phyloP scores from a whole-genome alignment of 2,329 filamentous ascomycete genomes.

The Emydomyces testavorans region DNA sequence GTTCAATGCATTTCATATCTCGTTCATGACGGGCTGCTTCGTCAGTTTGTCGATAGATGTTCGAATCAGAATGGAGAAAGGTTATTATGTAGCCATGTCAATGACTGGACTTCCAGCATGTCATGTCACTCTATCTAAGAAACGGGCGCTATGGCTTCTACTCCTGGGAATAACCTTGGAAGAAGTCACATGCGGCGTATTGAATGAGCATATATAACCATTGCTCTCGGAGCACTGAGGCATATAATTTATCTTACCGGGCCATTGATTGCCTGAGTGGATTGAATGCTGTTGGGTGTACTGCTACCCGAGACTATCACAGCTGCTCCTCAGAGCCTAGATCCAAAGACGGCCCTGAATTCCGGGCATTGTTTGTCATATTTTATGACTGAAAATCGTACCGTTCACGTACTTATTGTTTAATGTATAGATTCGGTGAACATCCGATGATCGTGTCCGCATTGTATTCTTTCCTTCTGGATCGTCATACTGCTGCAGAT shows the following conservation, averaged over 20 bases:
- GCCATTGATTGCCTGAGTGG: background rate
- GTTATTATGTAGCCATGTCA: conserved; percentile 28
- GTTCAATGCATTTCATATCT: conserved; percentile 11
- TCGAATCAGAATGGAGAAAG: conserved; percentile 27
- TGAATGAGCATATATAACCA: conserved; percentile 5
- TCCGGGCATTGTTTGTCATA: background rate
- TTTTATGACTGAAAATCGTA: background rate
- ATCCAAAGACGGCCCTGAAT: background rate
- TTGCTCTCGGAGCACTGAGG: conserved; percentile 1
- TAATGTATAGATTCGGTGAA: conserved; percentile 37
- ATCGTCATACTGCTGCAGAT: conserved; percentile 40
- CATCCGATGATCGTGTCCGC: conserved; percentile 38
- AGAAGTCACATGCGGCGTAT: background rate
- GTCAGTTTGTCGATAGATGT: conserved; percentile 25
- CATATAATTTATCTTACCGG: background rate
- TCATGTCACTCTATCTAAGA: conserved; percentile 21
- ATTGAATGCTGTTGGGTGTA: background rate
- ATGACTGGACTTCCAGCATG: conserved; percentile 20
- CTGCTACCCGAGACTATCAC: background rate
- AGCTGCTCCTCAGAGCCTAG: background rate
- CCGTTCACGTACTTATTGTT: conserved; percentile 23
- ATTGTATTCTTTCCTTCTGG: conserved; percentile 39
- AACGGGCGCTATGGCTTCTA: conserved; percentile 21
- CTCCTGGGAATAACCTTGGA: background rate
- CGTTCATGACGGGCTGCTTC: conserved; percentile 15